Evolutionary conservation across 2,329 filamentous ascomycete species (phyloP), one percentile per base, ranked within the genome.

Genomic region (Apiospora arundinis): DNA sequence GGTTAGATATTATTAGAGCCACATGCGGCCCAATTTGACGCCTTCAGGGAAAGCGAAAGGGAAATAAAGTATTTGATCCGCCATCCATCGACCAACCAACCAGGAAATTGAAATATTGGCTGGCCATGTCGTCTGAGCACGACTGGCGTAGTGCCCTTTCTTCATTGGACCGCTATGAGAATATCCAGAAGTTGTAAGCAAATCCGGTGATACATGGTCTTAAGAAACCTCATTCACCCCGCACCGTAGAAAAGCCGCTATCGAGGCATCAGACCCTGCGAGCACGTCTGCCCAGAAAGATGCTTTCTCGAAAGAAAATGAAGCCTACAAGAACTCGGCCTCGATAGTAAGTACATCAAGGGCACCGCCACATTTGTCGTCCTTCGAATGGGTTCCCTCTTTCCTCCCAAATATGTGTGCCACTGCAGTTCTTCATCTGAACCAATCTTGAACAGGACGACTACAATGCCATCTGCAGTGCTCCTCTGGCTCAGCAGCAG

Each of bases 261-360:
- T 79, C 49, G 74, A 74, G 40, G 66, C 74, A 9, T 70, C 70
- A 56, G 73, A 72, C 23, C 44, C 76, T 21, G 72, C 75, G 6
- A 71, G 75, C 25, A 73, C 77, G 5, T 73, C 74, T 4, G 74
- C 76, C 12, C 78, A 79, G 49, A 78, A 78, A 75, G 85, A 77
- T 49, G 93, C 93, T 25, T 92, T 92, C 77, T 80, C 86, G 66
- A 82, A 90, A 52, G 95, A 97, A 81, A 88, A 88, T 65, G 85
- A 87, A 14, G 89, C 91, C 16, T 93, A 90, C 75, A 85, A 88
- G 60, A 81, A 83, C 56, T 89, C 91, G 14, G 76, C 82, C 32
- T 90, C 89, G 46, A 82, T 86, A 77, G 92, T 93, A 85, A 78
- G 85, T 77, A 40, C 4, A 56, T 37, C 25, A 21, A 60, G 2